A percentile compares a stretch with the other conserved stretches of the same genome.
phyloP scores from a whole-genome alignment of 2,329 filamentous ascomycete species.

The Aspergillus awamori region DNA sequence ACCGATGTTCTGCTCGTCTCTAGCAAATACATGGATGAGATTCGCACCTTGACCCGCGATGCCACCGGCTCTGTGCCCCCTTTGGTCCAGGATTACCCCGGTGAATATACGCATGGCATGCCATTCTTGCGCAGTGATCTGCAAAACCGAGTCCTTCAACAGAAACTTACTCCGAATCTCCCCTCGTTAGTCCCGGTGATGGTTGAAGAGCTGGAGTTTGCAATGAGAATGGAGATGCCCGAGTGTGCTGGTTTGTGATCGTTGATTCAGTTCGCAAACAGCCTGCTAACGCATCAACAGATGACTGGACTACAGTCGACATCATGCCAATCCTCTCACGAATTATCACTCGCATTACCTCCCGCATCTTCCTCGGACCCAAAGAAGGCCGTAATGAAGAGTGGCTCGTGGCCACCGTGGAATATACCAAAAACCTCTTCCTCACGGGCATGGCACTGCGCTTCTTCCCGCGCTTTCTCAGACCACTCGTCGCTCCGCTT shows the following conservation, averaged over 20 bases:
- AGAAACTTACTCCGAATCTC: background rate
- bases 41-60: constrained; percentile 23
- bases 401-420: background rate
- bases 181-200: background rate
- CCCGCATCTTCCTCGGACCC: background rate
- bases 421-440: background rate
- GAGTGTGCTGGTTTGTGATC: background rate
- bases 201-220: background rate
- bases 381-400: background rate
- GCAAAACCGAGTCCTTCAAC: background rate
- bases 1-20: constrained; percentile 27
- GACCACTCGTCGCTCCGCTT: background rate
- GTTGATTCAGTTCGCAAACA: too few species aligned
- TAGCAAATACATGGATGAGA: constrained; percentile 29
- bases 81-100: background rate
- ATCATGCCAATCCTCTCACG: background rate
- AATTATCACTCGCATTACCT: background rate
- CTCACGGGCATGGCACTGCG: background rate
- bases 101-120: background rate
- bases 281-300: background rate
- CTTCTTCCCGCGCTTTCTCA: background rate
- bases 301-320: background rate
- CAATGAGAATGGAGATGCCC: background rate
- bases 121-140: background rate
- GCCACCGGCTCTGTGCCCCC: constrained; percentile 17